A percentile compares a stretch with the other conserved stretches of the same genome.
Evolutionary conservation across 352 stramenopile species (phyloP).

Genomic region (Bremia lactucae): DNA sequence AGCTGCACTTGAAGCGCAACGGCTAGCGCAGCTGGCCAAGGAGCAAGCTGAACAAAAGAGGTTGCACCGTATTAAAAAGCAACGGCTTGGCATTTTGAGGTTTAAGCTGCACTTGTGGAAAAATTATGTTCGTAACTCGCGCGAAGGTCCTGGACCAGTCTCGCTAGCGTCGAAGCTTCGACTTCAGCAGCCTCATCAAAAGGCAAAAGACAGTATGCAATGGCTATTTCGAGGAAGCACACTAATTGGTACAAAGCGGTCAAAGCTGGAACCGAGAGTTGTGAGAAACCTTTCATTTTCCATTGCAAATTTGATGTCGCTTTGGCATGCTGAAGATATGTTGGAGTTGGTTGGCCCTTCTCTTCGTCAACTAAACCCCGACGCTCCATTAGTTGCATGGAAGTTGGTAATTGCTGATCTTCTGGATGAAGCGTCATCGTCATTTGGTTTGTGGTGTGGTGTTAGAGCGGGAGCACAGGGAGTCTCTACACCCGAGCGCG

Average conservation of each 20-base stretch:
- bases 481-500: conserved; percentile 9
- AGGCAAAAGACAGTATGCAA: conserved; percentile 32
- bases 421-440: conserved; percentile 35
- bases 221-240: conserved; percentile 28
- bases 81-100: conserved; percentile 39
- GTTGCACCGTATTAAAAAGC: conserved; percentile 29
- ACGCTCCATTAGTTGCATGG: conserved; percentile 26
- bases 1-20: conserved; percentile 35
- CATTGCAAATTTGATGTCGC: conserved; percentile 6
- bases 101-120: conserved; percentile 53
- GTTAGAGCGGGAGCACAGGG: conserved; percentile 39
- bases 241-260: conserved; percentile 17
- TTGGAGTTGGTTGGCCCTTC: conserved; percentile 18
- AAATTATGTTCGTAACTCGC: conserved; percentile 47
- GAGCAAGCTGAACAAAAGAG: conserved; percentile 29
- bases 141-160: conserved; percentile 27
- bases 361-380: conserved; percentile 16
- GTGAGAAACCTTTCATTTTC: conserved; percentile 5
- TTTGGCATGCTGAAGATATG: conserved; percentile 31
- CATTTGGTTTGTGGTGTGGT: conserved; percentile 67
- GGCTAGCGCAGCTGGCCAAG: conserved; percentile 33
- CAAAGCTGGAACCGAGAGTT: conserved; percentile 10
- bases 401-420: conserved; percentile 73
- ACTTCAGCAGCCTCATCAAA: conserved; percentile 23
- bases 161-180: conserved; percentile 28